phyloP scores from a whole-genome alignment of 2,329 filamentous ascomycete species.

The Cryphonectria naterciae region DNA sequence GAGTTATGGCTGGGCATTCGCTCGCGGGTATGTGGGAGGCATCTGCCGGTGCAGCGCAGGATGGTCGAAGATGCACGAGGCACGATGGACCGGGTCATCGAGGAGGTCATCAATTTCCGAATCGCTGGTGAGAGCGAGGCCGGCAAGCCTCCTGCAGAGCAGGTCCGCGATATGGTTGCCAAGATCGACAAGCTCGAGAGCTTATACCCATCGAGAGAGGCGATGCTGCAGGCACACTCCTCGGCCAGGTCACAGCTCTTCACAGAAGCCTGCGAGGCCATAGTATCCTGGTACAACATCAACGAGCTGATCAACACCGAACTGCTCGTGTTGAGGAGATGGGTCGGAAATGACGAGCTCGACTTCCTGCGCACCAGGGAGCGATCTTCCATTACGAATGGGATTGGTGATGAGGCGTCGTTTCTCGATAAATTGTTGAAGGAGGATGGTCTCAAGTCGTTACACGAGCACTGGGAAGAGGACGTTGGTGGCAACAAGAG shows the following conservation, averaged over 20 bases:
- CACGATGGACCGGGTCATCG: conserved; percentile 73
- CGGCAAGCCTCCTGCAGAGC: conserved; percentile 83
- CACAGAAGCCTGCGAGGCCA: conserved; percentile 80
- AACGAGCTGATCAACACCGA: conserved; percentile 96
- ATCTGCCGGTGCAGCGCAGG: conserved; percentile 80
- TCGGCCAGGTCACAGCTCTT: conserved; percentile 77
- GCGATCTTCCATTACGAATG: conserved; percentile 69
- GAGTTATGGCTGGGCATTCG: conserved; percentile 89
- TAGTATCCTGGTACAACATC: conserved; percentile 96
- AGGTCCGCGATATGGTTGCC: conserved; percentile 85
- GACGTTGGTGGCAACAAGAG: conserved; percentile 44
- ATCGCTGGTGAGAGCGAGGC: conserved; percentile 93
- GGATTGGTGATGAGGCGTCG: conserved; percentile 84
- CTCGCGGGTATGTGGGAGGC: conserved; percentile 81
- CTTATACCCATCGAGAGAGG: conserved; percentile 79
- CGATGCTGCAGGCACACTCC: conserved; percentile 76
- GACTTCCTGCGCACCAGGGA: conserved; percentile 82
- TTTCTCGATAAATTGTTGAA: conserved; percentile 95
- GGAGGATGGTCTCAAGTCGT: conserved; percentile 88
- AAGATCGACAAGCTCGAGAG: conserved; percentile 90
- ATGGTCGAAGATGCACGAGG: conserved; percentile 84
- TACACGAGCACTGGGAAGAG: conserved; percentile 72
- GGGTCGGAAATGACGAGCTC: conserved; percentile 95
- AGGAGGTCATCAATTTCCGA: conserved; percentile 89
- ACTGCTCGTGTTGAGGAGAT: conserved; percentile 85